Percentiles rank a stretch among this genome's conserved stretches.
These are phyloP conservation scores for Penicillium vulpinum DNA, from an alignment of 2,329 filamentous ascomycete species.

Conservation along the genomic window DNA sequence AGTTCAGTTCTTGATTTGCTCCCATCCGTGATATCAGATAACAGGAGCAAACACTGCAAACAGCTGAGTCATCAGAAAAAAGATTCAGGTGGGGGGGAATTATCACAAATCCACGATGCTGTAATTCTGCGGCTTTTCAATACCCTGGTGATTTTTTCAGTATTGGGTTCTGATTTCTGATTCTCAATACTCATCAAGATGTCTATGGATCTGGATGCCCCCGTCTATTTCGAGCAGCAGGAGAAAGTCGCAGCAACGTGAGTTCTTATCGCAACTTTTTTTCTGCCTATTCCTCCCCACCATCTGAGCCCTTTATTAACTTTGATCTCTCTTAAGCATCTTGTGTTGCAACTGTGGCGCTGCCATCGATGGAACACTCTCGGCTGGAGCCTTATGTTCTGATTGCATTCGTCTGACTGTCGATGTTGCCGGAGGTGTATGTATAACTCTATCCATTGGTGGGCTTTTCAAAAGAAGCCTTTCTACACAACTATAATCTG, in stretches of 20 bases:
- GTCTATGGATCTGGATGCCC: slow-evolving; percentile 59
- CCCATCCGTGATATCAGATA: slow-evolving; percentile 11
- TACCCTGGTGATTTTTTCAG: slow-evolving; percentile 3
- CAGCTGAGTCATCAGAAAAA: slow-evolving; percentile 23
- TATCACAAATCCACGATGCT: slow-evolving; percentile 23
- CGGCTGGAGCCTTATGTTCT: slow-evolving; percentile 85
- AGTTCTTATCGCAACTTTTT: slow-evolving; percentile 25
- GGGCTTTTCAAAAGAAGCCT: neutral
- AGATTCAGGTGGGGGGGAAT: slow-evolving; percentile 27
- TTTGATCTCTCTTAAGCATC: slow-evolving; percentile 58
- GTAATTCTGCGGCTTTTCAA: slow-evolving; percentile 5
- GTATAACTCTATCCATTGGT: neutral
- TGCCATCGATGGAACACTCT: slow-evolving; percentile 85
- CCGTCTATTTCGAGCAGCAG: slow-evolving; percentile 51
- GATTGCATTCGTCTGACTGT: slow-evolving; percentile 94
- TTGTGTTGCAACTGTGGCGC: slow-evolving; percentile 98
- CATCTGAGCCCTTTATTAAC: too few relatives aligned
- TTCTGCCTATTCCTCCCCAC: slow-evolving; percentile 14
- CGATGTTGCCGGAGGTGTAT: slow-evolving; percentile 80
- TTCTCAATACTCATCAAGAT: slow-evolving; percentile 27
- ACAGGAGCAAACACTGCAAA: slow-evolving; percentile 27
- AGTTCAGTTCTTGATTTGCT: neutral
- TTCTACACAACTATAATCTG: neutral
- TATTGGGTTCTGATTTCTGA: neutral
- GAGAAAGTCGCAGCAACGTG: slow-evolving; percentile 56